phyloP scores from a whole-genome alignment of 108 stramenopile genomes.

The Hondaea fermentalgiana region DNA sequence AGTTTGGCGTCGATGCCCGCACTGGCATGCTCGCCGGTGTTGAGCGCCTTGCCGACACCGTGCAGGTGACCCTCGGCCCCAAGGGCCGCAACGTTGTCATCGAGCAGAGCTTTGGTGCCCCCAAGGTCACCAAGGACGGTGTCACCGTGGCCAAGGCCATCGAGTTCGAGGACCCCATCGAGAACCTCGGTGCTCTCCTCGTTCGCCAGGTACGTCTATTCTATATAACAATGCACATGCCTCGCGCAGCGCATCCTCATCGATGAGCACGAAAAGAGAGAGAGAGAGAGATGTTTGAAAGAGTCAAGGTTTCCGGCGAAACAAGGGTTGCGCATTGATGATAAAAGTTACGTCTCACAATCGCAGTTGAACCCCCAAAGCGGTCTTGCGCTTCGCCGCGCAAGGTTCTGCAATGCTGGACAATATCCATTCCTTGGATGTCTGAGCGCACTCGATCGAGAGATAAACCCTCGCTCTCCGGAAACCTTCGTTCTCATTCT shows the following conservation, averaged over 20 bases:
- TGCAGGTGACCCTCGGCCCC: conserved; percentile 93
- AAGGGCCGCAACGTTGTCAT: conserved; percentile 99
- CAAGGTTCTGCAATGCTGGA: background rate
- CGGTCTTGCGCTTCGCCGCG: background rate
- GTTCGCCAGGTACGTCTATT: conserved; percentile 35
- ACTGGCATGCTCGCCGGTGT: conserved; percentile 92
- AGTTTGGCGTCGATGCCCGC: conserved; percentile 83
- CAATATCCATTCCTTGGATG: background rate
- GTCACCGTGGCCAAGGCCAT: conserved; percentile 98
- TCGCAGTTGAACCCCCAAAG: background rate
- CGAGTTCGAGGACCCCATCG: conserved; percentile 95
- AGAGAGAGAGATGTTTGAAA: background rate
- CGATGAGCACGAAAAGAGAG: no score
- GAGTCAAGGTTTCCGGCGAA: background rate
- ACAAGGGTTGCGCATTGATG: background rate
- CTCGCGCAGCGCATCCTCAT: no score
- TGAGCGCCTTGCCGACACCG: conserved; percentile 88
- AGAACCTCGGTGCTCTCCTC: conserved; percentile 93
- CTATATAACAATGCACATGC: no score
- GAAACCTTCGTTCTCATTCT: background rate
- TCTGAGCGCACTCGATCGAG: background rate
- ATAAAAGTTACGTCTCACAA: background rate
- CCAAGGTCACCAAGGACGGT: conserved; percentile 99
- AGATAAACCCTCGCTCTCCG: background rate
- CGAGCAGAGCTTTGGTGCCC: conserved; percentile 94